These are phyloP conservation scores for Nannochloropsis granulata DNA, from an alignment of 108 stramenopile species.

Conservation along the genomic window DNA sequence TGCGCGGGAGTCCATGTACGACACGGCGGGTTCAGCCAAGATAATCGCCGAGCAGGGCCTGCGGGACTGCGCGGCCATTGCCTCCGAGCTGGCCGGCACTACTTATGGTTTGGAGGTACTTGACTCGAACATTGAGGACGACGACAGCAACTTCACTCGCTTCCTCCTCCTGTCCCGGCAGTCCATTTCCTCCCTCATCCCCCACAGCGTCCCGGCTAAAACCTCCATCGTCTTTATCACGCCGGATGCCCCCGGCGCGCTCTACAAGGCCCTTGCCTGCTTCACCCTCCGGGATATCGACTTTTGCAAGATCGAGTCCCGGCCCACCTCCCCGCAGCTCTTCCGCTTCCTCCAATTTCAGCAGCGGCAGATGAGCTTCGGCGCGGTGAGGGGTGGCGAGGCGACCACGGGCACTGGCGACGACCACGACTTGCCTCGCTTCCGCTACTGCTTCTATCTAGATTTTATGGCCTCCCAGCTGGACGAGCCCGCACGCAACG, in stretches of 20 bases:
- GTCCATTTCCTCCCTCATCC: slow-evolving; percentile 38
- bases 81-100: slow-evolving; percentile 71
- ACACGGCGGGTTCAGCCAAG: slow-evolving; percentile 93
- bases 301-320: slow-evolving; percentile 87
- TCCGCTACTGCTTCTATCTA: slow-evolving; percentile 42
- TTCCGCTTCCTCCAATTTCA: slow-evolving; percentile 38
- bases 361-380: background rate
- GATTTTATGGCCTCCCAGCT: slow-evolving; percentile 37
- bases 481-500: slow-evolving; percentile 33
- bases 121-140: slow-evolving; percentile 82
- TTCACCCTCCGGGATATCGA: slow-evolving; percentile 82
- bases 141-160: slow-evolving; percentile 90
- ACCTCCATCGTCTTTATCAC: slow-evolving; percentile 88
- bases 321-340: slow-evolving; percentile 49
- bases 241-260: slow-evolving; percentile 70
- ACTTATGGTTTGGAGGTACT: slow-evolving; percentile 75
- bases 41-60: slow-evolving; percentile 58
- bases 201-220: slow-evolving; percentile 36
- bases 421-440: slow-evolving; percentile 26
- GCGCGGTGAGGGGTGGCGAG: background rate
- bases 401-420: background rate
- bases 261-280: slow-evolving; percentile 89
- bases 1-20: slow-evolving; percentile 53
- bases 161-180: slow-evolving; percentile 71
- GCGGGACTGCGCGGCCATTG: slow-evolving; percentile 56